Percentiles rank a stretch among this genome's conserved stretches.
Conservation (phyloP, 306 rosid genomes). For the Clitoria ternatea region DNA sequence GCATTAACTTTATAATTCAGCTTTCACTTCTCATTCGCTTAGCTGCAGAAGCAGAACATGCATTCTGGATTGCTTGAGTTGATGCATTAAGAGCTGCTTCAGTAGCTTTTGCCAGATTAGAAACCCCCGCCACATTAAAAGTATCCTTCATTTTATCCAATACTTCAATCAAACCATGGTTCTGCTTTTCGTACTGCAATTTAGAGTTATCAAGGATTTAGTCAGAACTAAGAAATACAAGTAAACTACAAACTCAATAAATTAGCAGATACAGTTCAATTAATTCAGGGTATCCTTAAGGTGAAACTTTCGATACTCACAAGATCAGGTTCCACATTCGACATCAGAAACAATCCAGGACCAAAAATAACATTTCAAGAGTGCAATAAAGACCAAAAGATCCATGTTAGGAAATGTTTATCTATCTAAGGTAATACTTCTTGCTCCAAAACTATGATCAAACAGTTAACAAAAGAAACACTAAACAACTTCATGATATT, state of each 20-base stretch:
- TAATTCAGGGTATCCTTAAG: background rate
- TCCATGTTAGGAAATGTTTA: background rate
- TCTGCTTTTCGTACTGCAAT: conserved; percentile 59
- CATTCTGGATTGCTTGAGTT: conserved; percentile 33
- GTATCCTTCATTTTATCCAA: conserved; percentile 58
- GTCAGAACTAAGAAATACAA: conserved; percentile 4
- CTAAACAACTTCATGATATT: background rate
- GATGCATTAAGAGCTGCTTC: conserved; percentile 42
- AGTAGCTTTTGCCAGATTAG: conserved; percentile 48
- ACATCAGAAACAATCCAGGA: background rate
- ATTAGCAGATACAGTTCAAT: background rate
- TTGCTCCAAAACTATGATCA: background rate
- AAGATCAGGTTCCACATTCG: background rate
- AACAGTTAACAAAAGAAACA: background rate
- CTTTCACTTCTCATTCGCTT: conserved; percentile 37
- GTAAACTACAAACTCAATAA: background rate
- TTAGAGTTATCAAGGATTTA: background rate
- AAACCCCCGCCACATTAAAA: conserved; percentile 21
- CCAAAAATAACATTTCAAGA: background rate
- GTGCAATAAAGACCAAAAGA: background rate
- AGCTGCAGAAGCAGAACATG: conserved; percentile 22
- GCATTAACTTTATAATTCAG: conserved; percentile 8
- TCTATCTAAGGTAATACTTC: conserved; percentile 6
- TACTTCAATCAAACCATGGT: conserved; percentile 25
- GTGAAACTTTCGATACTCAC: background rate